Evolutionary conservation across 2,329 filamentous ascomycete genomes (phyloP), one percentile per base, ranked within the genome.

Genomic region (Fusarium chlamydosporum): DNA sequence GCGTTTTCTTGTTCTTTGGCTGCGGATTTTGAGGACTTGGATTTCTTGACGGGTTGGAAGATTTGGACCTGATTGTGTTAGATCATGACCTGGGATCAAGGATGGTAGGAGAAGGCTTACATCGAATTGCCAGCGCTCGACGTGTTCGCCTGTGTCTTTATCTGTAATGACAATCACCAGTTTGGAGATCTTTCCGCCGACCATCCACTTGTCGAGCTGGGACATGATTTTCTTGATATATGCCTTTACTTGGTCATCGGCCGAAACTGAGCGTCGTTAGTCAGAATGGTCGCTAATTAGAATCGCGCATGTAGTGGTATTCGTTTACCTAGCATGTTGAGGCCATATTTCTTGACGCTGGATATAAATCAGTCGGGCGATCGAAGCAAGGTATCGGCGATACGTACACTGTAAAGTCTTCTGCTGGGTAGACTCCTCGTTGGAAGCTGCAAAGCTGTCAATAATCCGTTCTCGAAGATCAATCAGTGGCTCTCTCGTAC

Each of bases 171-270:
- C 96, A 54, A 99, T 92, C 62, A 99, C 94, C 13, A 99, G 89
- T 81, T 97, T 97, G 53, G 93, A 96, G 78, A 99, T 97, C 82
- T 99, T 98, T 78, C 94, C 93, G 74, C 92, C 92, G 54, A 94
- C 86, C 94, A 98, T 98, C 96, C 96, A 99, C 78, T 93, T 93
- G 83, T 96, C 95, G 61, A 99, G 88, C 81, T 99, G 96, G 29
- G 90, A 91, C 94, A 97, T 99, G 83, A 99, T 98, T 82, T 96
- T 97, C 81, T 97, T 97, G 85, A 99, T 97, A 82, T 99, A 99
- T 33, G 94, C 93, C 81, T 97, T 97, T 78, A 99, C 96, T 82
- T 99, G 95, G 83, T 98, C 96, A 79, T 99, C 96, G 68, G 94
- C 89, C 33, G 95, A 96, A 52, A 98, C 94, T 90, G 29, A 13